Conservation (phyloP, 1,139 yeast species). For the Blastobotrys illinoisensis region DNA sequence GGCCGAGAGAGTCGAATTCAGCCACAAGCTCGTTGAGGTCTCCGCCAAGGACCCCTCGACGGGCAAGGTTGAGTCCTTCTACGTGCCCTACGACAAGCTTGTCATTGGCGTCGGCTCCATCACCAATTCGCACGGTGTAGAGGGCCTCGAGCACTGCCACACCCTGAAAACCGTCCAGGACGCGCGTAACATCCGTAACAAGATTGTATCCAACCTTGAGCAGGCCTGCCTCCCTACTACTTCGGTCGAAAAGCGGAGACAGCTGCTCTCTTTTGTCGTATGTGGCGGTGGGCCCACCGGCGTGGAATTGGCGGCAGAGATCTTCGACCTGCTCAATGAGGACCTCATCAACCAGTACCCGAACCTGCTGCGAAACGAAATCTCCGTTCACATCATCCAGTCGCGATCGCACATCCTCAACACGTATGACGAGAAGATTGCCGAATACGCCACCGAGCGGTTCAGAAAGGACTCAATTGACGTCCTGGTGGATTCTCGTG, state of each 20-base stretch:
- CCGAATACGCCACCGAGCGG: slow-evolving; percentile 55
- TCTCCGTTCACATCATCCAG: slow-evolving; percentile 59
- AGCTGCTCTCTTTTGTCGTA: slow-evolving; percentile 53
- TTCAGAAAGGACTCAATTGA: slow-evolving; percentile 55
- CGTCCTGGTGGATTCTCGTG: slow-evolving; percentile 54
- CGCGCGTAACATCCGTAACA: slow-evolving; percentile 50
- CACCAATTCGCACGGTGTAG: slow-evolving; percentile 60
- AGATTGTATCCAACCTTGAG: slow-evolving; percentile 50
- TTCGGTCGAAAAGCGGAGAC: slow-evolving; percentile 51
- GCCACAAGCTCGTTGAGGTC: slow-evolving; percentile 50
- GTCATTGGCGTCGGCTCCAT: slow-evolving; percentile 62
- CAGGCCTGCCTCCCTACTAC: slow-evolving; percentile 58
- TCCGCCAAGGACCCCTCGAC: slow-evolving; percentile 37
- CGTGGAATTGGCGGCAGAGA: slow-evolving; percentile 63
- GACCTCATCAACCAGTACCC: slow-evolving; percentile 52
- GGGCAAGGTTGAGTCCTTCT: slow-evolving; percentile 40
- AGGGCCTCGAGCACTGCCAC: slow-evolving; percentile 53
- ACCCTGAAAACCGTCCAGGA: slow-evolving; percentile 61
- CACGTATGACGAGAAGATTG: slow-evolving; percentile 56
- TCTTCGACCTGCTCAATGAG: slow-evolving; percentile 54
- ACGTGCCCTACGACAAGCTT: slow-evolving; percentile 59
- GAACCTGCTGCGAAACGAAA: slow-evolving; percentile 49
- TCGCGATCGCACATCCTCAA: slow-evolving; percentile 58
- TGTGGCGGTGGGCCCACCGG: slow-evolving; percentile 75
- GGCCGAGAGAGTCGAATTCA: slow-evolving; percentile 48